Evolutionary conservation across 1,284 basidiomycete genomes (phyloP), one percentile per base, ranked within the genome.

Genomic region (Pulchroboletus neoregius): DNA sequence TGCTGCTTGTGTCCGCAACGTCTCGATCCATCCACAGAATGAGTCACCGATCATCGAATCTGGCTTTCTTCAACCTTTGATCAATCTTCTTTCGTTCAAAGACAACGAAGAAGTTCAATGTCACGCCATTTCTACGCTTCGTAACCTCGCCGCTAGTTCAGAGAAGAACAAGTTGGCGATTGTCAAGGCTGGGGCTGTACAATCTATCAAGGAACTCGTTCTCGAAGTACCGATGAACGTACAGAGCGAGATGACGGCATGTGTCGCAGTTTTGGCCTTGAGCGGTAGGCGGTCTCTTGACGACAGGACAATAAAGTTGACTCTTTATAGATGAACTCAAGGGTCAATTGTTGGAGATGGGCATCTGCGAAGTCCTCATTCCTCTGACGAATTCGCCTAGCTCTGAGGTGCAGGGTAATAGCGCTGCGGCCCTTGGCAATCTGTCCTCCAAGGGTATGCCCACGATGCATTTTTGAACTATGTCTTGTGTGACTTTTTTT

Each of bases 81-180:
- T 99, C 67, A 94, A 93, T 63, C 79, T 99, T 31, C 76, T 99
- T 32, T 93, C 93, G 5, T 99, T 99, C 74, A 97, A 91, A 68
- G 96, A 99, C 68, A 99, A 99, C 65, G 96, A 99, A 70, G 96
- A 99, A 71, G 94, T 99, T 27, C 95, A 99, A 68, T 99, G 96
- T 62, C 96, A 99, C 63, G 96, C 96, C n/a, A 99, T 99, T 58
- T 96, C 92, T 23, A 99, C 96, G 0, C 76, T 99, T 45, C 83
- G 96, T 28, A 99, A 99, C 66, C 78, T 99, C 11, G 96, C 96
- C 1, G 96, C 96, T 0, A 94, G 91, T 63, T 94, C 89, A 36
- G 95, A 99, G 75, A 92, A 94, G 75, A 99, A 99, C 76, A 99
- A 99, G 76, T 83, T 91, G 20, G 94, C 94, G 6, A 99, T 99